Base-by-base conservation (phyloP, 176 grass and related monocot genomes). In the Bolboschoenus planiculmis region DNA sequence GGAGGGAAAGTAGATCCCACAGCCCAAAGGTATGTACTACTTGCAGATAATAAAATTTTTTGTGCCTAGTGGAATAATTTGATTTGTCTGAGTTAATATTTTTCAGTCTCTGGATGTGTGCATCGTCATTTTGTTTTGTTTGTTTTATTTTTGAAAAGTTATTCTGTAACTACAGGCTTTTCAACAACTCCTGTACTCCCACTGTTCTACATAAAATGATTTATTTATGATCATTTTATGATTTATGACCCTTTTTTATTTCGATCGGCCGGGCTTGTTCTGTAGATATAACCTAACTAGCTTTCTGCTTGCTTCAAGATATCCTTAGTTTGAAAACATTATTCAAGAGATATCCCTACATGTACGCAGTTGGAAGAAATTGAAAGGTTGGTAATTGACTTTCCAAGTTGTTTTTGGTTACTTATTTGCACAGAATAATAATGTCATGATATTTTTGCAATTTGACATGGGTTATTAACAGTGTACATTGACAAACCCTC, bases 81-180 rank as follows among this genome's bases (percentile, higher is more conserved):
- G 29, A 46, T 58, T 44, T 46, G 21, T 57, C 37, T 61, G 18
- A 61, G 24, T 27, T 82, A 65, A 9, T 82, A 44, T 30, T 44
- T 80, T 59, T 61, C 11, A 4, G 27, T 82, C 58, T 64, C 79
- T 82, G 79, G 37, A 64, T 48, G 79, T 64, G 58, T 65, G 79
- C 79, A 65, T 34, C 34, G 21, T 60, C 43, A 24, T 80, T 56
- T 80, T 79, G 33, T 43, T 60, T 80, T 79, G 33, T 43, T 60
- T 60, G 78, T 80, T 80, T 79, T 43, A 27, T 36, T 60, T 80
- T 58, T 59, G 8, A 60, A 54, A 78, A 57, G 78, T 80, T 60
- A 40, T 37, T 60, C 72, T 31, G 72, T 76, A 51, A 26, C 0
- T 24, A 15, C 23, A 24, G 5, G 44, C 13, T 50, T 59, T 59